Evolutionary conservation across 441 rosid species (phyloP), one percentile per base, ranked within the genome.

Genomic region (Dalechampia spathulata): DNA sequence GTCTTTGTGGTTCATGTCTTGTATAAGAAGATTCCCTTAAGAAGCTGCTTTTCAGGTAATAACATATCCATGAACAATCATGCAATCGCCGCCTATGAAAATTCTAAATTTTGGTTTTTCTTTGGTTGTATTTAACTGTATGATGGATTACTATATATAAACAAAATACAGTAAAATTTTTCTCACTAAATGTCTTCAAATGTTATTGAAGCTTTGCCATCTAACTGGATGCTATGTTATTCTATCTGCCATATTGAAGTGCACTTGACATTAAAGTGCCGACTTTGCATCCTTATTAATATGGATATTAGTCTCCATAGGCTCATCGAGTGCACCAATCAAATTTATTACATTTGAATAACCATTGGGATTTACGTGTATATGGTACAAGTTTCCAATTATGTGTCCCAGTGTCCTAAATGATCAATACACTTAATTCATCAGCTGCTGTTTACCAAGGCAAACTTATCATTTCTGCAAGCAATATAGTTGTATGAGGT

Each of bases 151-250:
- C 34, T n/a, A n/a, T n/a, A 28, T 28, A 7, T 57, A 45, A 20
- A 50, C n/a, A 48, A 37, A 28, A 15, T 52, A 13, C n/a, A 36
- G 15, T 0, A 14, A 44, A 38, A 37, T 5, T 20, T 13, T 40
- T 13, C 14, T 38, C 4, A 7, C 28, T 28, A n/a, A 55, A 40
- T 59, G 2, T 10, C 57, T 43, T 52, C 15, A 15, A 57, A 21
- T 36, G 16, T 53, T 42, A 66, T 52, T 67, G 58, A 41, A 64
- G 57, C 61, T 52, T 26, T 23, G 27, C 37, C 39, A 67, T 67
- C 20, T 28, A 26, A 40, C 36, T 37, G 21, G 40, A 49, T 27
- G 27, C 32, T 46, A 17, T 14, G 64, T 37, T 15, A 46, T 36
- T 36, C 13, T 9, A 15, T 27, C 57, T n/a, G 42, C 47, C 28